Evolutionary conservation across 208 protist species (phyloP).

Genomic region (Kentomonas sorsogonicus): DNA sequence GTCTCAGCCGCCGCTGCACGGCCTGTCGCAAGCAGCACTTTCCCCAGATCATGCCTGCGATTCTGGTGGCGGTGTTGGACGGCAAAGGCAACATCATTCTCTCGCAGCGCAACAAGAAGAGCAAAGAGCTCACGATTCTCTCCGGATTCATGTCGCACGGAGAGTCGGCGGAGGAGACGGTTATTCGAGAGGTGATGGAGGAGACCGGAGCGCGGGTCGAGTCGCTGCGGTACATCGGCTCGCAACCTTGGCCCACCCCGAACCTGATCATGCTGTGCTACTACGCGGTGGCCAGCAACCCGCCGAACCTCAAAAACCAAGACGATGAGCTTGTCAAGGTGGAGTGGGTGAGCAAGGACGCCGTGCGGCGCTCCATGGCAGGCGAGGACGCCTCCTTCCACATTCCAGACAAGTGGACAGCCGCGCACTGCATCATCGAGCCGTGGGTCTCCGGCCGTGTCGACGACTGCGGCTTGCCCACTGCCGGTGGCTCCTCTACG

Average conservation of each 20-base stretch:
- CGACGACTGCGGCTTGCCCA: constrained; percentile 28
- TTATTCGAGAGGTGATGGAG: constrained; percentile 50
- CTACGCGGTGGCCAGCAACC: constrained; percentile 38
- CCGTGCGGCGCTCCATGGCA: constrained; percentile 28
- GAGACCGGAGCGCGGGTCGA: constrained; percentile 38
- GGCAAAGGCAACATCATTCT: constrained; percentile 42
- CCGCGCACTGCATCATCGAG: constrained; percentile 33
- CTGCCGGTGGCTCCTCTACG: no score
- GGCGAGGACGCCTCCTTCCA: constrained; percentile 25
- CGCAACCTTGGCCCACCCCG: constrained; percentile 44
- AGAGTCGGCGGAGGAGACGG: constrained; percentile 48
- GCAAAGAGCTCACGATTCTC: no score
- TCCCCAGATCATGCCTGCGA: constrained; percentile 35
- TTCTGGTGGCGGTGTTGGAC: constrained; percentile 46
- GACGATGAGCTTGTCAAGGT: constrained; percentile 36
- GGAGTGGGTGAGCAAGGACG: constrained; percentile 39
- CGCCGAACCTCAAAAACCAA: constrained; percentile 19
- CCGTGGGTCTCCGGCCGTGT: constrained; percentile 31
- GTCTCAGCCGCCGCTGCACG: constrained; percentile 19
- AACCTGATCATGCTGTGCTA: constrained; percentile 50
- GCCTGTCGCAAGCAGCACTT: constrained; percentile 26
- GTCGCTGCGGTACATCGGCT: constrained; percentile 42
- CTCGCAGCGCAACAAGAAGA: constrained; percentile 32
- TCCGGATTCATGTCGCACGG: constrained; percentile 43
- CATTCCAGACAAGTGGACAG: constrained; percentile 21